Evolutionary conservation across 2,329 filamentous ascomycete genomes (phyloP), one percentile per base, ranked within the genome.

Genomic region (Colletotrichum eleusines): DNA sequence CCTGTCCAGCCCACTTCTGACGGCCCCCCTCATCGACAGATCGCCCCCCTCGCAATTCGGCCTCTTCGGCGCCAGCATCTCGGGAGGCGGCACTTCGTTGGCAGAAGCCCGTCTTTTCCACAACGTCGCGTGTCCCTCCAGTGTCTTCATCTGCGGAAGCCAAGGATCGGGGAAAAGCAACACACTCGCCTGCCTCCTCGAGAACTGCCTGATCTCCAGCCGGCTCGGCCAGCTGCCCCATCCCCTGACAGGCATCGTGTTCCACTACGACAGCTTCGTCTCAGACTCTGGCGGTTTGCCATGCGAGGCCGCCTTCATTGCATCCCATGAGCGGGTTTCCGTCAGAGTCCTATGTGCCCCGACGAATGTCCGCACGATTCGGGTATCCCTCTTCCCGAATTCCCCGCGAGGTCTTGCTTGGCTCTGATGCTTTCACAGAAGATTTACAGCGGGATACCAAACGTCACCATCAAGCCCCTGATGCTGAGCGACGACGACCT

Each of bases 111-210:
- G 84, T 0, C 62, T 86, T 0, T 85, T 83, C 53, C 83, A 84
- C 76, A 87, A 87, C 61, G 79, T 86, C 2, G 74, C 83, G 0
- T 78, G 80, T 0, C 90, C 89, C 0, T 88, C 86, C 0, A 90
- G 88, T 16, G 81, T 84, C 4, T 91, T 91, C 77, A 88, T 91
- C 38, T 91, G 89, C 64, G 89, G 89, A 1, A 88, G 87, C 23
- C 89, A 91, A 71, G 89, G 89, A 1, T 89, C 87, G 0, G 90
- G 90, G 0, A 91, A 91, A 75, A 89, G 87, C 57, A 89, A 91
- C 71, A 89, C 87, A 0, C 80, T 90, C 0, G 86, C 86, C 1
- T 88, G 85, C 59, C 72, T 88, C 0, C 76, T 88, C 0, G 89
- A 92, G 75, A 89, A 88, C 72, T 90, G 86, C 44, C 79, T 92